Base-by-base conservation (phyloP, 306 rosid species). In the Fagus crenata region DNA sequence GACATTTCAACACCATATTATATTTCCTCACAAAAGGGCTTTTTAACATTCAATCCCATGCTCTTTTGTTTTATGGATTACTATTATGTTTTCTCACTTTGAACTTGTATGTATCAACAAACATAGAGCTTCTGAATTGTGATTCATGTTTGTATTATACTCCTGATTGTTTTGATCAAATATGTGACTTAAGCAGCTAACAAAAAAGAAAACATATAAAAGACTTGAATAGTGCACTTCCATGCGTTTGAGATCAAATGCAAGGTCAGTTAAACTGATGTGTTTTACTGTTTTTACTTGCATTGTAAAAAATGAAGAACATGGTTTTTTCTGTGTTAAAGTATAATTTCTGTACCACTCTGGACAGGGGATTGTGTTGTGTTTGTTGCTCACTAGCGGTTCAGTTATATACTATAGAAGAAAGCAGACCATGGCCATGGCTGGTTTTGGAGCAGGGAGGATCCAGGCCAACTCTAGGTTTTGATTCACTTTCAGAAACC, bases 361-460 rank as follows among this genome's bases (percentile, higher is more conserved):
- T 80, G 84, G 82, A 54, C 96, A 94, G 96, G 85, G 82, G 76
- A 33, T 89, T 69, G 69, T 86, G 84, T 70, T 92, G 3, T 71
- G 85, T 81, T 61, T 92, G 79, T 84, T 92, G 77, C 76, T 89
- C 37, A 12, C 83, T 6, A 88, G 97, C 71, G 95, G 96, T 69
- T 84, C 93, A 67, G 32, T 84, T 77, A 58, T 90, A 39, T 89
- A 89, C 82, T 58, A 84, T 63, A 90, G 86, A 71, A 92, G 81
- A 83, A 92, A 68, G 86, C 89, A 64, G 82, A 80, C 86, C 0
- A 74, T 60, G 77, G 72, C 92, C 6, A 58, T 72, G 51, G 79
- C 96, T 0, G 89, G 91, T 60, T 92, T 82, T 73, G 86, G 75
- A 2, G 75, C 80, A 3, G 92, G 71, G 71, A 87, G 97, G 86